Percentiles rank a stretch among this genome's conserved stretches.
Conservation (phyloP, 148 eudicot species). For the Vaccinium darrowii region DNA sequence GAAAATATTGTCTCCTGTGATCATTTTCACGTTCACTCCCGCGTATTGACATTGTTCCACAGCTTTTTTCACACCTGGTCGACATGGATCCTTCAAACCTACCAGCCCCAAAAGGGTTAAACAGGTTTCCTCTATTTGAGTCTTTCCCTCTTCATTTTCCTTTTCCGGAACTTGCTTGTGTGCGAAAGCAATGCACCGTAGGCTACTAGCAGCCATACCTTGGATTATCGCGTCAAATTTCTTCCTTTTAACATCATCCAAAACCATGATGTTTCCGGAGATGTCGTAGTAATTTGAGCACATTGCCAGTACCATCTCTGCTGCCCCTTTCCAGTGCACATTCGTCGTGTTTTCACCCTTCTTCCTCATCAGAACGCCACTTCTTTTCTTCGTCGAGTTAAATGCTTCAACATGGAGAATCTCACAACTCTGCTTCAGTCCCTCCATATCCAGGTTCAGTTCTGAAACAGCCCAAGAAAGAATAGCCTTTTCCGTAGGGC, state of each 20-base stretch:
- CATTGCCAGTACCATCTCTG: conserved; percentile 20
- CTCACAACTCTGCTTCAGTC: not conserved
- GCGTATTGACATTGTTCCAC: conserved; percentile 12
- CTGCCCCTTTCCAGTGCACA: conserved; percentile 29
- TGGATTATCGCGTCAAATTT: conserved; percentile 7
- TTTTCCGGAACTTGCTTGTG: conserved; percentile 1
- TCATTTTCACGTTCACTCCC: conserved; percentile 19
- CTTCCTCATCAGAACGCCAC: conserved; percentile 15
- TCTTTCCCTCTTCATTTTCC: not conserved
- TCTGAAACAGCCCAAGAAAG: conserved; percentile 14
- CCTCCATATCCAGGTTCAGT: conserved; percentile 14
- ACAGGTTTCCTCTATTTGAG: not conserved
- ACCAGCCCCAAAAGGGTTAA: conserved; percentile 20
- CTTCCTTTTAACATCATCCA: not conserved
- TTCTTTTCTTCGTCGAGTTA: conserved; percentile 19
- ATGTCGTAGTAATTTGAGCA: conserved; percentile 21
- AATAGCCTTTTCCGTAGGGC: conserved; percentile 14
- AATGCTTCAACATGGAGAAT: conserved; percentile 17
- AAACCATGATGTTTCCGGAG: conserved; percentile 3
- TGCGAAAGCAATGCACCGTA: conserved; percentile 26
- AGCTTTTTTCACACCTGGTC: conserved; percentile 6
- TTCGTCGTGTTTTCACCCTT: conserved; percentile 12
- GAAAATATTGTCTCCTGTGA: conserved; percentile 19
- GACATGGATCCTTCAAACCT: conserved; percentile 18
- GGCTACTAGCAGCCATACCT: conserved; percentile 17